Percentiles rank a stretch among this genome's conserved stretches.
Evolutionary conservation across 2,329 filamentous ascomycete species (phyloP).

Genomic region (Apiospora phragmitis): DNA sequence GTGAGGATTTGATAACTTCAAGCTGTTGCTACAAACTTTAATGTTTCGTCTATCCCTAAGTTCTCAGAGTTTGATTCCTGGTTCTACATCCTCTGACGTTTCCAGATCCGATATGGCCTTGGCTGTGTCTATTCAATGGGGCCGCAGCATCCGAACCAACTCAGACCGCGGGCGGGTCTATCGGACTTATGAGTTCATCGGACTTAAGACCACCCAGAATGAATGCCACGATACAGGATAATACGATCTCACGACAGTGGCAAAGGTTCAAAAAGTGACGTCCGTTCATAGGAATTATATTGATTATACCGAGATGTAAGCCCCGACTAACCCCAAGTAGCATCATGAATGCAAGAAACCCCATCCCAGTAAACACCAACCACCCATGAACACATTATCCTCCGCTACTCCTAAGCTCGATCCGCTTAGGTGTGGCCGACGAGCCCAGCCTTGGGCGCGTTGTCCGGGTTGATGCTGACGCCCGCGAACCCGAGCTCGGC

Average conservation of each 20-base stretch:
- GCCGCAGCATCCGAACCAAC: neutral
- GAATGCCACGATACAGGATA: neutral
- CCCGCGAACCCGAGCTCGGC: conserved; percentile 40
- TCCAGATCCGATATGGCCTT: neutral
- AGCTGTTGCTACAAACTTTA: neutral
- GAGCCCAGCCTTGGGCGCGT: conserved; percentile 37
- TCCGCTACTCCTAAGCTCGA: too few relatives aligned
- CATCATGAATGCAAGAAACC: neutral
- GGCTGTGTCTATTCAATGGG: neutral
- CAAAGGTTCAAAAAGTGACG: too few relatives aligned
- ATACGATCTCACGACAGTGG: neutral
- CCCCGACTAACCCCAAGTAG: neutral
- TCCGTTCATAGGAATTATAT: conserved; percentile 6
- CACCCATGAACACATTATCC: neutral
- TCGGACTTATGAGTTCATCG: too few relatives aligned
- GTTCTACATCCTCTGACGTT: neutral
- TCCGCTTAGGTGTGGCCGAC: conserved; percentile 38
- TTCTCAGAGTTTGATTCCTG: neutral
- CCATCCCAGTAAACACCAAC: neutral
- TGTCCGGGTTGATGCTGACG: conserved; percentile 39
- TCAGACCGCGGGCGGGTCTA: neutral
- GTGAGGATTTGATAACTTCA: neutral
- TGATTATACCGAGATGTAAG: neutral
- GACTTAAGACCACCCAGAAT: neutral
- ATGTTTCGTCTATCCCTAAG: too few relatives aligned